Percentiles rank a stretch among this genome's conserved stretches.
These are phyloP conservation scores for Aaosphaeria pasadenensis DNA, from an alignment of 2,329 filamentous ascomycete species.

Conservation along the genomic window DNA sequence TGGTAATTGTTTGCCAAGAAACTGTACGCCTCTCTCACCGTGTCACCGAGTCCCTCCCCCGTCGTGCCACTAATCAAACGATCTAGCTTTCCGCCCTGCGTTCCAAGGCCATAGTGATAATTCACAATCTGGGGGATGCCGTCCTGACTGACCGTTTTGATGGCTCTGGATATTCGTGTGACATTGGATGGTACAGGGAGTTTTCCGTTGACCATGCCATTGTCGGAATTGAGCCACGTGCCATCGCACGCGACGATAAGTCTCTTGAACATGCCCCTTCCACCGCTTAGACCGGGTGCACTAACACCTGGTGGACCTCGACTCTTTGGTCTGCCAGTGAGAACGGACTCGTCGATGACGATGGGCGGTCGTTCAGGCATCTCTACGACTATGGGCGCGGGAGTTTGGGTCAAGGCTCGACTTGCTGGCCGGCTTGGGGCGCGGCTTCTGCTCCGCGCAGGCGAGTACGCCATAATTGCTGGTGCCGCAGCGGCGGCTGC, in stretches of 20 bases:
- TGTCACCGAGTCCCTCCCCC: constrained; percentile 46
- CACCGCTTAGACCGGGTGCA: constrained; percentile 32
- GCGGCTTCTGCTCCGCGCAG: neutral
- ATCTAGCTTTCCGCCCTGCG: constrained; percentile 42
- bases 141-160: constrained; percentile 46
- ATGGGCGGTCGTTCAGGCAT: constrained; percentile 4
- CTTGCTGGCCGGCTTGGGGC: neutral
- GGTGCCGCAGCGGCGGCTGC: no score
- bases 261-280: constrained; percentile 39
- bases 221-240: constrained; percentile 51
- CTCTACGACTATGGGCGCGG: constrained; percentile 2
- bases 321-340: constrained; percentile 13
- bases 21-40: constrained; percentile 48
- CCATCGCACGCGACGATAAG: constrained; percentile 41
- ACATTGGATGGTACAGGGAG: constrained; percentile 49
- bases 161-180: constrained; percentile 48
- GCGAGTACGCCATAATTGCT: no score
- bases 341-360: constrained; percentile 1
- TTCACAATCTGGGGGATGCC: constrained; percentile 51
- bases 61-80: constrained; percentile 40
- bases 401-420: neutral
- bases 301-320: constrained; percentile 15
- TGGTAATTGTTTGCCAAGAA: constrained; percentile 54
- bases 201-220: constrained; percentile 43
- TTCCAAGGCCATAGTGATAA: constrained; percentile 50